Conservation (phyloP, 495 filamentous ascomycete species). For the Aspergillus haitiensis region DNA sequence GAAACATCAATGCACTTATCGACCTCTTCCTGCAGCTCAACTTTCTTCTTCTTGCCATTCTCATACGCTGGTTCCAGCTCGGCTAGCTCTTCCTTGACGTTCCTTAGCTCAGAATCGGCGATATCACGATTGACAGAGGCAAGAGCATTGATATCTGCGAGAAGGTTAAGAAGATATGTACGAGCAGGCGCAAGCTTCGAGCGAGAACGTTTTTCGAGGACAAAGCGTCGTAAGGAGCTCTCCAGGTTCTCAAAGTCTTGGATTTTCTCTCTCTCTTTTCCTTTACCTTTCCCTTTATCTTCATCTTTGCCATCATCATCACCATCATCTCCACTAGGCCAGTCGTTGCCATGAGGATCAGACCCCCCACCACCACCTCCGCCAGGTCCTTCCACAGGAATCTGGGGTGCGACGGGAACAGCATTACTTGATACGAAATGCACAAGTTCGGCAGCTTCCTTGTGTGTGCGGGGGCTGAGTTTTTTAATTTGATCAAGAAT, state of each 20-base stretch:
- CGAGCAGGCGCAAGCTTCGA: constrained; percentile 95
- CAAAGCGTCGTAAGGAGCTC: constrained; percentile 84
- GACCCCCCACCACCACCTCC: constrained; percentile 52
- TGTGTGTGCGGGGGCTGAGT: constrained; percentile 86
- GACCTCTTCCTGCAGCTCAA: constrained; percentile 78
- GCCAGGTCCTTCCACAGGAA: constrained; percentile 49
- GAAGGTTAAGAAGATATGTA: constrained; percentile 92
- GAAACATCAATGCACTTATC: constrained; percentile 81
- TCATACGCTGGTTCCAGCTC: constrained; percentile 85
- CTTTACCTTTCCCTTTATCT: constrained; percentile 74
- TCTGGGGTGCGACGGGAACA: constrained; percentile 68
- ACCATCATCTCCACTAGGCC: constrained; percentile 39
- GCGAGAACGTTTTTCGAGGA: constrained; percentile 90
- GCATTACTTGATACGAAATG: constrained; percentile 98
- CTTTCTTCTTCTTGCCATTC: constrained; percentile 74
- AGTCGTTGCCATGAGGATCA: constrained; percentile 46
- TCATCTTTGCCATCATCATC: constrained; percentile 51
- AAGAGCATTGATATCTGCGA: constrained; percentile 78
- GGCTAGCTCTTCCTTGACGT: constrained; percentile 74
- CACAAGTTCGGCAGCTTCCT: constrained; percentile 88
- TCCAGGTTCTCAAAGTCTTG: constrained; percentile 89
- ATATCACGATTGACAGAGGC: constrained; percentile 87
- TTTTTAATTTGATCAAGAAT: constrained; percentile 84
- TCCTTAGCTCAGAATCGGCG: constrained; percentile 80
- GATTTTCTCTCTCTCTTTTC: constrained; percentile 82